A percentile compares a stretch with the other conserved stretches of the same genome.
These are phyloP conservation scores for Phytophthora pisi DNA, from an alignment of 352 stramenopile genomes.

Conservation along the genomic window DNA sequence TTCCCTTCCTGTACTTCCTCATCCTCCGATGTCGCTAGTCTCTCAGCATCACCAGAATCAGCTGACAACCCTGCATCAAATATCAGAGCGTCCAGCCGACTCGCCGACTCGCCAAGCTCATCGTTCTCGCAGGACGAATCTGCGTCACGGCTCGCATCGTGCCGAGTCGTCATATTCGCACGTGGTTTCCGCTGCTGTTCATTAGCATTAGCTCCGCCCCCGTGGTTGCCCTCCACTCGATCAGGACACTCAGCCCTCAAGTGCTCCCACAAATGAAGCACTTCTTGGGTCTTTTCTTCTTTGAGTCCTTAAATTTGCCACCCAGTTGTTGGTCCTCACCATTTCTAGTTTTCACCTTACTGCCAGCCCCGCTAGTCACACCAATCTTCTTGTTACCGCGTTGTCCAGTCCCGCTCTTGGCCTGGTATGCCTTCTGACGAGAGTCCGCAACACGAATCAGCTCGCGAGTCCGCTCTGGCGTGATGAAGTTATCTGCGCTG, in stretches of 20 bases:
- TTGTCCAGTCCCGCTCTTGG: no score
- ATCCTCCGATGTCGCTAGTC: no score
- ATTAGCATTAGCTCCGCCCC: slow-evolving; percentile 3
- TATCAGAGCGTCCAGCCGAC: not conserved
- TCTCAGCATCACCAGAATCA: no score
- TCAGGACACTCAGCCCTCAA: slow-evolving; percentile 6
- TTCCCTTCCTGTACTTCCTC: no score
- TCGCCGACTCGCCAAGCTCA: no score
- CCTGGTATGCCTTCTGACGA: no score
- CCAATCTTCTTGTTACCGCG: no score
- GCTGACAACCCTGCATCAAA: not conserved
- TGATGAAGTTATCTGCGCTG: not conserved
- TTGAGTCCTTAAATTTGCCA: not conserved
- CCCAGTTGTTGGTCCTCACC: not conserved
- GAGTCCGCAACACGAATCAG: no score
- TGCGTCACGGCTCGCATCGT: not conserved
- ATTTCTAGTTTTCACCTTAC: not conserved
- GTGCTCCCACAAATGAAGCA: no score
- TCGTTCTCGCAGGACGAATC: no score
- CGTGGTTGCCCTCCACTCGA: not conserved
- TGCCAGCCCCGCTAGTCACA: no score
- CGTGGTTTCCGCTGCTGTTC: slow-evolving; percentile 13
- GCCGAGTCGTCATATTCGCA: not conserved
- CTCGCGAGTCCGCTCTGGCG: slow-evolving; percentile 9
- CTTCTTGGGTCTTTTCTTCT: no score